Evolutionary conservation across 208 protist species (phyloP).

Genomic region (Polymyxa betae): DNA sequence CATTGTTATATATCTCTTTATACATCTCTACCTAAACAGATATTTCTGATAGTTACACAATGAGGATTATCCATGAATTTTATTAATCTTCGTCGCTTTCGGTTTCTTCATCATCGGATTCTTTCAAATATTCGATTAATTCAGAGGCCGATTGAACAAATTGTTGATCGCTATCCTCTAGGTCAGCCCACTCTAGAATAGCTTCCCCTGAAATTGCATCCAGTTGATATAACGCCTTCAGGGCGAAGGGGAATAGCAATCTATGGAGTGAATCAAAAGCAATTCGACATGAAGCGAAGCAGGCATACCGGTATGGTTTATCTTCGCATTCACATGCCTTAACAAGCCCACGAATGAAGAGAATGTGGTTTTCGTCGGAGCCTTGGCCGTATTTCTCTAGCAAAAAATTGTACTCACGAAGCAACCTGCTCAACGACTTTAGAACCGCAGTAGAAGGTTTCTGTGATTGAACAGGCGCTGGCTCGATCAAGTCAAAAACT

Average conservation of each 20-base stretch:
- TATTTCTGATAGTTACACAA: neutral
- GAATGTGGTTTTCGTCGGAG: slow-evolving; percentile 24
- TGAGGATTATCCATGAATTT: neutral
- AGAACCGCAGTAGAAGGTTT: neutral
- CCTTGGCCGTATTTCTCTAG: slow-evolving; percentile 49
- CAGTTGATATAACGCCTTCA: slow-evolving; percentile 27
- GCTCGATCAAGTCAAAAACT: slow-evolving; percentile 31
- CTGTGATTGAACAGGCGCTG: neutral
- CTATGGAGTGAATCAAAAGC: neutral
- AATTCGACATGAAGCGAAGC: neutral
- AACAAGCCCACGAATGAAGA: neutral
- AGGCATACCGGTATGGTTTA: neutral
- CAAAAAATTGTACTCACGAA: slow-evolving; percentile 25
- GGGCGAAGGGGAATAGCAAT: neutral
- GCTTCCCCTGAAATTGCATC: slow-evolving; percentile 34
- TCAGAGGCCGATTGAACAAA: neutral
- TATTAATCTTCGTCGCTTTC: neutral
- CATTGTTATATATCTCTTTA: neutral
- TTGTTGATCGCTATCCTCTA: neutral
- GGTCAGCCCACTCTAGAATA: neutral
- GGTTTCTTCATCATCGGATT: slow-evolving; percentile 6
- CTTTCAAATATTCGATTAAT: neutral
- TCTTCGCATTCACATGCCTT: neutral
- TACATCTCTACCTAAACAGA: neutral
- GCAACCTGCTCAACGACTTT: slow-evolving; percentile 1